phyloP scores from a whole-genome alignment of 1,139 yeast species.

The Kurtzmaniella quercitrusa region DNA sequence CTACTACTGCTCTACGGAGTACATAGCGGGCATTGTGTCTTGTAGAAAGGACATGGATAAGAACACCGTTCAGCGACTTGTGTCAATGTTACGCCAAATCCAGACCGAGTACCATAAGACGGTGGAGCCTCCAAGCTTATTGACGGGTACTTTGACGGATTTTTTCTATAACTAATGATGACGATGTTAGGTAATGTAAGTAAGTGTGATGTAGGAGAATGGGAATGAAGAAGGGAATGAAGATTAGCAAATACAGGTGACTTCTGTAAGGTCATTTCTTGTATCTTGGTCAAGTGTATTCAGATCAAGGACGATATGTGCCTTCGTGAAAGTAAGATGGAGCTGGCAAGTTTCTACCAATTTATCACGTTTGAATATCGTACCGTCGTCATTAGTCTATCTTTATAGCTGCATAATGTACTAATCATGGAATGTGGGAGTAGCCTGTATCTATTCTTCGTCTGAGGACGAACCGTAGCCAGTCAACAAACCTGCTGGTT shows the following conservation, averaged over 20 bases:
- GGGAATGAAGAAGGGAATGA: too few species aligned
- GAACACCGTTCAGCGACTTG: slow-evolving; percentile 24
- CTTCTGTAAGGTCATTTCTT: too few species aligned
- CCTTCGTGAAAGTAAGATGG: too few species aligned
- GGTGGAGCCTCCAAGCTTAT: slow-evolving; percentile 31
- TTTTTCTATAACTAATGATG: slow-evolving; percentile 19
- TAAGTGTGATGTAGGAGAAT: too few species aligned
- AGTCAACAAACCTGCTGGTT: not conserved
- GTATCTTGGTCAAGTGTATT: too few species aligned
- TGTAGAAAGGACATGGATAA: slow-evolving; percentile 46
- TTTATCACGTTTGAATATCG: too few species aligned
- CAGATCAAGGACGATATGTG: too few species aligned
- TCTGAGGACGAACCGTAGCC: slow-evolving; percentile 14
- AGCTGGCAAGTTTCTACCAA: too few species aligned
- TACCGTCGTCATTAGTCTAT: too few species aligned
- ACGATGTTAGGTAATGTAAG: not conserved
- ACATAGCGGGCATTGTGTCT: slow-evolving; percentile 50
- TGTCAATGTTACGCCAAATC: slow-evolving; percentile 26
- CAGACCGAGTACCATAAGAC: slow-evolving; percentile 29
- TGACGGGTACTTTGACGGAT: slow-evolving; percentile 33
- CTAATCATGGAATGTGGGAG: not conserved
- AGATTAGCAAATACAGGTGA: too few species aligned
- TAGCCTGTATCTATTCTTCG: slow-evolving; percentile 10
- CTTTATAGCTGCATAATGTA: too few species aligned
- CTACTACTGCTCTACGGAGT: slow-evolving; percentile 63